Conservation (phyloP, 768 basidiomycete genomes). For the Pilatotrama ljubarskyi region DNA sequence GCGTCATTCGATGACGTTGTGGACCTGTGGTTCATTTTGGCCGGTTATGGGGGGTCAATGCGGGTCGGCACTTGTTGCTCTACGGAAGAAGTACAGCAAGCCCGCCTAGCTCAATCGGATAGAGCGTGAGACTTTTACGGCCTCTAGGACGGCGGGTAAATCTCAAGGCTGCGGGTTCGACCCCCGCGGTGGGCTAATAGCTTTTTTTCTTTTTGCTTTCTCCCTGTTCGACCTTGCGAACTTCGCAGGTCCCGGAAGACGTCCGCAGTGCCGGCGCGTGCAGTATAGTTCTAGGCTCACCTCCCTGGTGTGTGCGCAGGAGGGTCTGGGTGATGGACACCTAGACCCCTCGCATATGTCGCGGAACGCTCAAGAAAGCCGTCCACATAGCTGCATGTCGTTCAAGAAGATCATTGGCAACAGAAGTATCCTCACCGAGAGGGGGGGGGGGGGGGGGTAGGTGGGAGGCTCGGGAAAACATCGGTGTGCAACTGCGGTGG, state of each 20-base stretch:
- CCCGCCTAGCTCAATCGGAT: constrained; percentile 70
- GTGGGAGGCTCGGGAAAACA: too few relatives aligned
- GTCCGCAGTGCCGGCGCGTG: too few relatives aligned
- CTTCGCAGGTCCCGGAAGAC: neutral
- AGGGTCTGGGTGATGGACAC: too few relatives aligned
- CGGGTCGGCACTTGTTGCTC: neutral
- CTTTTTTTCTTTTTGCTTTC: neutral
- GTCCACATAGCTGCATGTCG: too few relatives aligned
- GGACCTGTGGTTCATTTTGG: constrained; percentile 3
- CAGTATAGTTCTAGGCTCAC: too few relatives aligned
- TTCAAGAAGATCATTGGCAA: too few relatives aligned
- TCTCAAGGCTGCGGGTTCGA: constrained; percentile 88
- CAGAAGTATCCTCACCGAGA: too few relatives aligned
- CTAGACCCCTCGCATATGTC: too few relatives aligned
- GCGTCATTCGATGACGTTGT: constrained; percentile 13
- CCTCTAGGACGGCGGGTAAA: constrained; percentile 25
- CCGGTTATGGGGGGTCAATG: neutral
- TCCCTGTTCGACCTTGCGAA: neutral
- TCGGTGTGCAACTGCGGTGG: too few relatives aligned
- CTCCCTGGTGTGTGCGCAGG: too few relatives aligned
- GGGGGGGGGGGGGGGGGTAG: too few relatives aligned
- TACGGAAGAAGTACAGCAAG: constrained; percentile 16
- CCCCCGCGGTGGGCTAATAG: constrained; percentile 75
- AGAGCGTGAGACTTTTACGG: constrained; percentile 65
- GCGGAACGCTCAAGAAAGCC: too few relatives aligned